These are phyloP conservation scores for Carallia brachiata DNA, from an alignment of 345 rosid species.

Conservation along the genomic window DNA sequence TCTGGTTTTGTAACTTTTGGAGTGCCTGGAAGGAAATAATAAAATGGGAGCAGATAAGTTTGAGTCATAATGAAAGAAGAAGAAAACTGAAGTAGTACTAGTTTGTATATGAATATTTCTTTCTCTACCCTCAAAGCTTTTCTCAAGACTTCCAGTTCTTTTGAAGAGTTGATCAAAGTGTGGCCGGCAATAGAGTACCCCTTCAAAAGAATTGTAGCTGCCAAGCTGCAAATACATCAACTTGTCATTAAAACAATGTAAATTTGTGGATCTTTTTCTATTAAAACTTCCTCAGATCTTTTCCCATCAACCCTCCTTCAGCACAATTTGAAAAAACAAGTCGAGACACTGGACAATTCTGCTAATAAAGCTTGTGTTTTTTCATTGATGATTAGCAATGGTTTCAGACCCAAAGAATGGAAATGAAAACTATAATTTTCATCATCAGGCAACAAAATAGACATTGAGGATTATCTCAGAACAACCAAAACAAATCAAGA, in stretches of 20 bases:
- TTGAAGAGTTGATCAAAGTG: slow-evolving; percentile 95
- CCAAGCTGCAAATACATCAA: slow-evolving; percentile 62
- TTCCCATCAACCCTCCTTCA: neutral
- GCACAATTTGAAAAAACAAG: neutral
- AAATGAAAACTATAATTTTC: neutral
- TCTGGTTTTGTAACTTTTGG: slow-evolving; percentile 87
- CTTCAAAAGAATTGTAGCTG: slow-evolving; percentile 97
- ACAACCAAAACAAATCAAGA: neutral
- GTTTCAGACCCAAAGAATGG: too few relatives aligned
- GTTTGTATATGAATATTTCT: neutral
- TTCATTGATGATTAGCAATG: too few relatives aligned
- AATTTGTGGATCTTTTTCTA: neutral
- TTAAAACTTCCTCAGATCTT: neutral
- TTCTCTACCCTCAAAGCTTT: slow-evolving; percentile 84
- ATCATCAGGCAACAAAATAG: neutral
- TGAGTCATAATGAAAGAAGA: neutral
- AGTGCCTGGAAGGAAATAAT: slow-evolving; percentile 52
- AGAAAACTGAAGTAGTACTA: neutral
- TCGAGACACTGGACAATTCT: neutral
- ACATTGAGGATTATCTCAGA: neutral
- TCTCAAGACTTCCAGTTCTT: slow-evolving; percentile 97
- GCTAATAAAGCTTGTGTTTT: too few relatives aligned
- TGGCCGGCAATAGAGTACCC: slow-evolving; percentile 94
- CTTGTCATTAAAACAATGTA: neutral
- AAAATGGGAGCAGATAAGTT: slow-evolving; percentile 15